Conservation (phyloP, 805 yeast genomes). For the Sugiyamaella lignohabitans region DNA sequence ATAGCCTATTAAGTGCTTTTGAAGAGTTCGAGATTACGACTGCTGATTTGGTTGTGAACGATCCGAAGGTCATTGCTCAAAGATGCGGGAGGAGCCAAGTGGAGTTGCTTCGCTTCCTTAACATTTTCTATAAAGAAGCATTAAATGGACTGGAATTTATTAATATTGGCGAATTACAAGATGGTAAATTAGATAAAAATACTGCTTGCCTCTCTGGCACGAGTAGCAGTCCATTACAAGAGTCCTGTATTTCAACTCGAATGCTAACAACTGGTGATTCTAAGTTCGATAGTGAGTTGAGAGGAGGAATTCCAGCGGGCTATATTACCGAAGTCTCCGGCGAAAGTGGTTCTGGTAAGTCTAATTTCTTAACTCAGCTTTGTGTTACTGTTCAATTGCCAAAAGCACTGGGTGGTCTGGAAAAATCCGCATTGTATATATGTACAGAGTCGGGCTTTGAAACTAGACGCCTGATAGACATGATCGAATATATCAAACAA, state of each 20-base stretch:
- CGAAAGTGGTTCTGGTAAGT: conserved; percentile 78
- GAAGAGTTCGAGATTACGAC: conserved; percentile 11
- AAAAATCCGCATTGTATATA: conserved; percentile 54
- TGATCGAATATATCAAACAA: conserved; percentile 32
- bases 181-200: background rate
- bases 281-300: conserved; percentile 42
- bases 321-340: conserved; percentile 73
- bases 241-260: background rate
- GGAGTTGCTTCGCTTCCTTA: conserved; percentile 13
- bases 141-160: background rate
- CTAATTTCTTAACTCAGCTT: conserved; percentile 68
- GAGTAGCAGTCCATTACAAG: background rate
- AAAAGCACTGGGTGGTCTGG: conserved; percentile 41
- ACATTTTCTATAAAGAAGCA: conserved; percentile 6
- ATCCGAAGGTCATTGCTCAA: conserved; percentile 8
- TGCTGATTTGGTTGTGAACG: conserved; percentile 12
- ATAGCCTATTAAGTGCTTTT: conserved; percentile 13
- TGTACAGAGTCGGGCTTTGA: conserved; percentile 73
- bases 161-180: background rate
- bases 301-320: conserved; percentile 53
- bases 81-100: conserved; percentile 11
- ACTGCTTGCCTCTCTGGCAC: background rate
- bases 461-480: conserved; percentile 54
- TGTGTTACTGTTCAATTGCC: conserved; percentile 54
- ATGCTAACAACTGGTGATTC: conserved; percentile 46